Evolutionary conservation across 1,284 basidiomycete genomes (phyloP), one percentile per base, ranked within the genome.

Genomic region (Gomphus bonarii): DNA sequence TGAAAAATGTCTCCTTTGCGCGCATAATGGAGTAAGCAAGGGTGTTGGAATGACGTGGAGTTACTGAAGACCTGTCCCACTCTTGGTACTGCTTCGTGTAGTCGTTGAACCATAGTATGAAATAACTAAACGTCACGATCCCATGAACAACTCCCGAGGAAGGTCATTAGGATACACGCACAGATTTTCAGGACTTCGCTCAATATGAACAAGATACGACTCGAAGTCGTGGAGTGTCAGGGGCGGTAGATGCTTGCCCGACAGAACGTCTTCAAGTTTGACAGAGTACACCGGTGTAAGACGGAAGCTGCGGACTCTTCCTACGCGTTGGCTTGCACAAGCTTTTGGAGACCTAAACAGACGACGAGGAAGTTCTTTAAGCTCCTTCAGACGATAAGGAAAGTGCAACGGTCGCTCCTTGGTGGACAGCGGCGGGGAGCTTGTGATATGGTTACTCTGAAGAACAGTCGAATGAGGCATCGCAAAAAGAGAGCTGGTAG

Each of bases 1-100:
- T 82, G 61, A 88, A 79, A 67, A 89, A 88, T 0, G 85, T 88
- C 63, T 84, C 80, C 61, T 86, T 87, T 7, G 85, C 86, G 47
- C 86, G 81, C 7, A 78, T 70, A 65, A 85, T 88, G 69, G 85
- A 88, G 70, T 82, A 75, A 57, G 81, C 77, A 50, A 88, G 72
- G 18, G 78, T 70, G 2, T 78, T 72, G 10, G 81, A 79, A 35
- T 50, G 31, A 10, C 14, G 18, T 6, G 48, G 12, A 9, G n/a
- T 2, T 14, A 22, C 35, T 31, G 49, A 36, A 50, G 77, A 74
- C 33, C 72, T 72, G 2, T 69, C 70, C 85, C 85, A 87, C 51
- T 77, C 73, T 14, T 72, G 69, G 65, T 85, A 84, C 40, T 78
- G 78, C 28, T 69, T 62, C 44, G 73, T 80, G 68, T 82, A 87